A percentile compares a stretch with the other conserved stretches of the same genome.
These are phyloP conservation scores for Metarhizium rileyi DNA, from an alignment of 2,329 filamentous ascomycete genomes.

Conservation along the genomic window DNA sequence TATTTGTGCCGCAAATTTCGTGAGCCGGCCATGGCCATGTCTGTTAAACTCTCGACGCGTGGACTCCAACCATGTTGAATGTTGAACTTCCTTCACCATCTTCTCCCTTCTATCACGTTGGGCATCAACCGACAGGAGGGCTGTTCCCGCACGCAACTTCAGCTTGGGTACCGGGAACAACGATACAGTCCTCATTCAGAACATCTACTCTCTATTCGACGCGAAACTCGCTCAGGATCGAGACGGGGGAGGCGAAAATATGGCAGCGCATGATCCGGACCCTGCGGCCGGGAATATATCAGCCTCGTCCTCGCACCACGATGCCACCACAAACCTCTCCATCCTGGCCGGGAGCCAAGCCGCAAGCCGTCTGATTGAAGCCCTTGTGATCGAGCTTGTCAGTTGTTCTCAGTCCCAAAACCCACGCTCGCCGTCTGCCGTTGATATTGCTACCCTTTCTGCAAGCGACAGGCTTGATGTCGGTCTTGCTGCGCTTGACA, in stretches of 20 bases:
- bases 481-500: constrained; percentile 43
- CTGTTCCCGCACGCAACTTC: neutral
- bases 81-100: neutral
- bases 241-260: neutral
- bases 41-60: neutral
- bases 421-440: neutral
- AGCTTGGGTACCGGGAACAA: no score
- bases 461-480: constrained; percentile 16
- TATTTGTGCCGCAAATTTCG: neutral
- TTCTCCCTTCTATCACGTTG: neutral
- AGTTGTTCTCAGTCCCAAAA: neutral
- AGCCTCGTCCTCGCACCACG: constrained; percentile 6
- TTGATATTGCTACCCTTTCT: constrained; percentile 2
- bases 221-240: no score
- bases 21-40: no score
- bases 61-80: neutral
- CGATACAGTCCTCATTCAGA: no score
- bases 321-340: constrained; percentile 7
- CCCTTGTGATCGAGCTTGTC: constrained; percentile 3
- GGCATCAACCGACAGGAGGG: neutral
- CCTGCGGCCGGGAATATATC: constrained; percentile 2
- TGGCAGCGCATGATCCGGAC: neutral
- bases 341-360: constrained; percentile 7
- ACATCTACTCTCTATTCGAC: no score
- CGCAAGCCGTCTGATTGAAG: constrained; percentile 6